These are phyloP conservation scores for Metrosideros polymorpha DNA, from an alignment of 441 rosid genomes.

Conservation along the genomic window DNA sequence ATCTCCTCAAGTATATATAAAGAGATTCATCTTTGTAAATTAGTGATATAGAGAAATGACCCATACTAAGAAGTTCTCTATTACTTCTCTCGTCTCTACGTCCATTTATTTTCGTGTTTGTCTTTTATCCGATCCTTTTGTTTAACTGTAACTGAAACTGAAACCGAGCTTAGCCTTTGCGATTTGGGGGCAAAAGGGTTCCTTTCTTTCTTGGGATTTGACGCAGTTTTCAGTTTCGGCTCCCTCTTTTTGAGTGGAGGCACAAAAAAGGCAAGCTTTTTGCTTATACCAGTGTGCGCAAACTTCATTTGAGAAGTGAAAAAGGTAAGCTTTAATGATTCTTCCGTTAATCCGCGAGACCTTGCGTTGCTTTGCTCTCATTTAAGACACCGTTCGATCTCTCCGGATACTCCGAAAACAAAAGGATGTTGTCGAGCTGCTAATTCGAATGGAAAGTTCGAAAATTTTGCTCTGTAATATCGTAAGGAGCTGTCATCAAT, in stretches of 20 bases:
- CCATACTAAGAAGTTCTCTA: too few species aligned
- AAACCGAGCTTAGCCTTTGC: not conserved
- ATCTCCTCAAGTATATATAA: too few species aligned
- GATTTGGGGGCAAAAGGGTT: not conserved
- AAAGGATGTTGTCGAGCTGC: not conserved
- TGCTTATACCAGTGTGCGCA: not conserved
- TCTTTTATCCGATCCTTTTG: too few species aligned
- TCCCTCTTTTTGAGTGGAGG: not conserved
- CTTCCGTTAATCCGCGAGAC: not conserved
- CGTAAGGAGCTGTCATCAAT: not conserved
- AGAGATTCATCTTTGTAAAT: too few species aligned
- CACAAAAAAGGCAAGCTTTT: not conserved
- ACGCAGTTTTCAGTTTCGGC: not conserved
- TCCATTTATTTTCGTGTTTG: too few species aligned
- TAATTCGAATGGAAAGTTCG: not conserved
- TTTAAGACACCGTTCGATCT: not conserved
- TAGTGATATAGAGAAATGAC: too few species aligned
- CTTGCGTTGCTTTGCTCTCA: not conserved
- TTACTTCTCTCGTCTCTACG: too few species aligned
- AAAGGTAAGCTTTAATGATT: not conserved
- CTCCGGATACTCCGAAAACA: not conserved
- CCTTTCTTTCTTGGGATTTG: not conserved
- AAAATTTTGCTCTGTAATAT: not conserved
- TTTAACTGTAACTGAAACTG: too few species aligned
- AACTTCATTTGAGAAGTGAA: not conserved